Evolutionary conservation across 495 filamentous ascomycete species (phyloP).

Genomic region (Hamigera avellanea): DNA sequence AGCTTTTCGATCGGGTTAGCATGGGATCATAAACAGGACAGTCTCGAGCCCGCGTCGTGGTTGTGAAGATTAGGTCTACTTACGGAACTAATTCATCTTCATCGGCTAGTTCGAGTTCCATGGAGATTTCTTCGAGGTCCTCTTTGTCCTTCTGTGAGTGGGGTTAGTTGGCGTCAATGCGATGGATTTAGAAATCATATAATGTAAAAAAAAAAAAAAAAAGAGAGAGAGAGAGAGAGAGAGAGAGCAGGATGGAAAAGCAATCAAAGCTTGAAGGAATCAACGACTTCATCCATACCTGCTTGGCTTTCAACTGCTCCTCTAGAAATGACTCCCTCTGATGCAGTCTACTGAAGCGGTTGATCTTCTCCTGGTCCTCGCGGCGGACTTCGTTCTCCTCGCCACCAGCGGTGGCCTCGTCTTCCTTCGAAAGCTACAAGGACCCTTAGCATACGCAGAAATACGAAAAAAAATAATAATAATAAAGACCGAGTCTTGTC

Average conservation of each 20-base stretch:
- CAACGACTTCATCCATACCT: slow-evolving; percentile 38
- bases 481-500: no score
- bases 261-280: no score
- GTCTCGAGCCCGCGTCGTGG: no score
- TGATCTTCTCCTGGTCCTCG: slow-evolving; percentile 98
- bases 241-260: neutral
- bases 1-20: slow-evolving; percentile 40
- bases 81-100: slow-evolving; percentile 91
- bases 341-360: slow-evolving; percentile 90
- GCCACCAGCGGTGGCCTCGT: slow-evolving; percentile 54
- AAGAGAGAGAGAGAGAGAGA: slow-evolving; percentile 1
- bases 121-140: slow-evolving; percentile 84
- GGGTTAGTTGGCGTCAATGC: neutral
- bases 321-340: slow-evolving; percentile 68
- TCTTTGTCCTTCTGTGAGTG: slow-evolving; percentile 91
- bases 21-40: no score
- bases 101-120: slow-evolving; percentile 86
- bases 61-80: no score
- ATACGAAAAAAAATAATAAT: no score
- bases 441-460: neutral
- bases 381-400: slow-evolving; percentile 86
- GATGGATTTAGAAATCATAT: slow-evolving; percentile 1
- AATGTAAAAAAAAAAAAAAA: neutral
- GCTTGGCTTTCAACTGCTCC: slow-evolving; percentile 71
- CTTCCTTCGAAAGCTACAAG: slow-evolving; percentile 76